Conservation (phyloP, 257 asterid genomes). For the Nicotiana sylvestris region DNA sequence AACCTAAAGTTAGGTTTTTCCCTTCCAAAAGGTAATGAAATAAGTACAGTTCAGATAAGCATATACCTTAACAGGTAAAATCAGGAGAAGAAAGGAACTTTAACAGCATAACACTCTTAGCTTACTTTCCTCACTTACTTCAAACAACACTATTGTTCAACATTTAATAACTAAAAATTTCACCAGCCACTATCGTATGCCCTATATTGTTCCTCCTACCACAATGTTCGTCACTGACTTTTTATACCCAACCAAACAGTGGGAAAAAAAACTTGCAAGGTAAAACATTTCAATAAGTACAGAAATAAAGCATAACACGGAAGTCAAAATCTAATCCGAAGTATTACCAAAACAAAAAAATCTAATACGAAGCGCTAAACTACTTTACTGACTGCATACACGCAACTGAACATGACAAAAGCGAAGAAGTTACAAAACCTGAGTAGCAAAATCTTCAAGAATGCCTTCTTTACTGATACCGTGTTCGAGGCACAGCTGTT, state of each 20-base stretch:
- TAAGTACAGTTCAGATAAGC: background rate
- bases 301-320: background rate
- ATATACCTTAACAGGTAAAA: background rate
- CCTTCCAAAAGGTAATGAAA: background rate
- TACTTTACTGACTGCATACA: background rate
- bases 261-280: background rate
- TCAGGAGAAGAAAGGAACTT: background rate
- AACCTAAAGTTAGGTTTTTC: background rate
- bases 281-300: background rate
- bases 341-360: background rate
- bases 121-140: background rate
- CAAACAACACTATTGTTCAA: background rate
- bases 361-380: background rate
- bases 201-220: background rate
- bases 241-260: background rate
- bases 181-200: background rate
- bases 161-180: background rate
- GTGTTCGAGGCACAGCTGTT: slow-evolving; percentile 98
- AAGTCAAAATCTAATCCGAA: background rate
- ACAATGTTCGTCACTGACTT: background rate
- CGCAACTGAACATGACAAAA: background rate
- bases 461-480: slow-evolving; percentile 97
- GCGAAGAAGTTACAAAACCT: slow-evolving; percentile 33
- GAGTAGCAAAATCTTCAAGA: slow-evolving; percentile 97
- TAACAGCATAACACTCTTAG: background rate